These are phyloP conservation scores for Ogataea pilisensis DNA, from an alignment of 805 yeast species.

Conservation along the genomic window DNA sequence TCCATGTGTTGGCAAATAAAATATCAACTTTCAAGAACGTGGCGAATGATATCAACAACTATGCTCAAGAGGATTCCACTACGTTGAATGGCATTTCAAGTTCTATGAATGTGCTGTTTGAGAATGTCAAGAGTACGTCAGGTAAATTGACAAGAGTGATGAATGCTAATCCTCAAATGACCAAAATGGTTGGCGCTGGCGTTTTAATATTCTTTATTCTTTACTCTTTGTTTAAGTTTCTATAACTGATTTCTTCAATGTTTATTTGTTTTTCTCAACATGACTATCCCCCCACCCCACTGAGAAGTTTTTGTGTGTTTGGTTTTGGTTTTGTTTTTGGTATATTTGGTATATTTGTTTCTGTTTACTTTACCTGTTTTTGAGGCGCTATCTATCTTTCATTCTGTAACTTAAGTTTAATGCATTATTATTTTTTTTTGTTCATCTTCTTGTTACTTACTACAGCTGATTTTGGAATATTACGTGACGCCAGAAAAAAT, in stretches of 20 bases:
- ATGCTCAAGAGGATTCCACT: slow-evolving; percentile 52
- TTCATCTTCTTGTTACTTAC: no score
- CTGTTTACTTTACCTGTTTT: no score
- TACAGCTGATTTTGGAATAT: no score
- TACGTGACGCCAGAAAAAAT: no score
- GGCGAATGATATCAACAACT: slow-evolving; percentile 63
- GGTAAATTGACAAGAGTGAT: slow-evolving; percentile 51
- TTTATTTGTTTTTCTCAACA: no score
- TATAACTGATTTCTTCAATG: slow-evolving; percentile 22
- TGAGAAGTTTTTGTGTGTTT: neutral
- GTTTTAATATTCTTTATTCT: slow-evolving; percentile 50
- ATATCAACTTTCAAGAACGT: slow-evolving; percentile 59
- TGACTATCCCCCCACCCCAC: no score
- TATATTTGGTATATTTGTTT: no score
- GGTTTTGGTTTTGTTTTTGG: neutral
- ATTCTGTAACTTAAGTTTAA: neutral
- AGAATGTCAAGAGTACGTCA: slow-evolving; percentile 49
- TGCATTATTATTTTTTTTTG: no score
- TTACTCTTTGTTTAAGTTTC: slow-evolving; percentile 50
- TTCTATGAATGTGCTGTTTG: slow-evolving; percentile 46
- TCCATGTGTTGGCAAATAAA: slow-evolving; percentile 62
- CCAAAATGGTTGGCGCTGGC: slow-evolving; percentile 57
- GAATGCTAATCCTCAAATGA: slow-evolving; percentile 52
- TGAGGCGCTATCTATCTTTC: no score
- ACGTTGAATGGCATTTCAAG: slow-evolving; percentile 41